Evolutionary conservation across 257 asterid species (phyloP), one percentile per base, ranked within the genome.

Genomic region (Solanum tarapatanum): DNA sequence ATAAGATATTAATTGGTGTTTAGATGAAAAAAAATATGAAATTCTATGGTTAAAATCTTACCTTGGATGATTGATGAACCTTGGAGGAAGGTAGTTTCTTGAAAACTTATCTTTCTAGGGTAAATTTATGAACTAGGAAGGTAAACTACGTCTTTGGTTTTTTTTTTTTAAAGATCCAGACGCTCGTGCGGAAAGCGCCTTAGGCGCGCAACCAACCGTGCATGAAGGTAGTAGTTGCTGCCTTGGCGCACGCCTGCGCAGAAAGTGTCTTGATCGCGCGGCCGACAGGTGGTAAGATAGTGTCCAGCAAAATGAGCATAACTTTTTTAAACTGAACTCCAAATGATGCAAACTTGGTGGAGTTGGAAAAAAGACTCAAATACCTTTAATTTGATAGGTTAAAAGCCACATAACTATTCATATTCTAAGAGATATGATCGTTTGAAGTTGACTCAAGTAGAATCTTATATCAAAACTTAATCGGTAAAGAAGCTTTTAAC

Each of bases 181-280:
- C 3, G 10, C n/a, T 10, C 1, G n/a, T 51, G 62, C 4, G 23
- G 4, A 51, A 17, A 51, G 6, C 3, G 1, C 3, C 62, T 16
- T 1, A 51, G 62, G 62, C 62, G 2, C 3, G 62, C 62, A 51
- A 51, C 9, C 62, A 51, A 51, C 62, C 9, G 0, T n/a, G 2
- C 62, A 6, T 0, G n/a, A 51, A 51, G n/a, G 62, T 9, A 51
- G 1, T 51, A 51, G n/a, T 51, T 51, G 7, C 9, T 51, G 1
- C 62, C 10, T 51, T 0, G 1, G 9, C 3, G 0, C 23, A 51
- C 3, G 10, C 62, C 62, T 17, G 3, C 1, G n/a, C 10, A 0
- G 3, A 51, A 51, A 51, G 17, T 51, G 10, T 17, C 62, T 51
- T 9, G 10, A 7, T 1, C 62, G 1, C 4, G 4, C 8, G 4